phyloP scores from a whole-genome alignment of 2,329 filamentous ascomycete genomes.

The Beauveria varroae region DNA sequence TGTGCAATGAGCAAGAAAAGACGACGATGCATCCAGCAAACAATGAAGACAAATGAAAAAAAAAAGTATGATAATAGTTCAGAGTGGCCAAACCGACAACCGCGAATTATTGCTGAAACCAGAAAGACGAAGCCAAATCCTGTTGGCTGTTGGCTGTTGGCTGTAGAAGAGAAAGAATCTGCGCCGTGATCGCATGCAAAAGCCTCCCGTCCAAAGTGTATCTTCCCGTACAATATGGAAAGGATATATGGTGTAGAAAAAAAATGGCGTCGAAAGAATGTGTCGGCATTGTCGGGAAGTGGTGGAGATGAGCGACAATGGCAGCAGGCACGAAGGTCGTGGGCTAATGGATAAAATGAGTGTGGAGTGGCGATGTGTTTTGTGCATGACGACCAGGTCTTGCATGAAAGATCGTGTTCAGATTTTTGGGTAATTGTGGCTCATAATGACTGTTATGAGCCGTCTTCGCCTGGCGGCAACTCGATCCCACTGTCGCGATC shows the following conservation, averaged over 20 bases:
- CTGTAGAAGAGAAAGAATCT: background rate
- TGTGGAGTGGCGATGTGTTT: background rate
- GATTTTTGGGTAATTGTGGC: background rate
- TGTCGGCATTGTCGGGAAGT: background rate
- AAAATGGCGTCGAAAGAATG: background rate
- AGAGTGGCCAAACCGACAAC: background rate
- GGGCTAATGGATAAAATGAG: background rate
- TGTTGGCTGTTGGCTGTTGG: background rate
- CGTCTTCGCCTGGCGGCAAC: conserved; percentile 26
- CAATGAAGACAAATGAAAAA: background rate
- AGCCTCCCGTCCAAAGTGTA: background rate
- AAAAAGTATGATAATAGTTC: too few relatives aligned
- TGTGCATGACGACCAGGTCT: conserved; percentile 2
- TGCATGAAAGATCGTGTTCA: background rate
- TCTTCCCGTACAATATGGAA: background rate
- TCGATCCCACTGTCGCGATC: conserved; percentile 48
- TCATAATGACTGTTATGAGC: background rate
- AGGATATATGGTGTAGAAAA: background rate
- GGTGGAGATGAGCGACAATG: background rate
- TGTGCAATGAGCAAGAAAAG: background rate
- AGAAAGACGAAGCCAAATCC: background rate
- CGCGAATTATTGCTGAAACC: background rate
- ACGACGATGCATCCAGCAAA: background rate
- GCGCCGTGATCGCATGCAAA: background rate
- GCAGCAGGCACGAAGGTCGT: background rate